These are phyloP conservation scores for Didymella segeticola DNA, from an alignment of 2,329 filamentous ascomycete genomes.

Conservation along the genomic window DNA sequence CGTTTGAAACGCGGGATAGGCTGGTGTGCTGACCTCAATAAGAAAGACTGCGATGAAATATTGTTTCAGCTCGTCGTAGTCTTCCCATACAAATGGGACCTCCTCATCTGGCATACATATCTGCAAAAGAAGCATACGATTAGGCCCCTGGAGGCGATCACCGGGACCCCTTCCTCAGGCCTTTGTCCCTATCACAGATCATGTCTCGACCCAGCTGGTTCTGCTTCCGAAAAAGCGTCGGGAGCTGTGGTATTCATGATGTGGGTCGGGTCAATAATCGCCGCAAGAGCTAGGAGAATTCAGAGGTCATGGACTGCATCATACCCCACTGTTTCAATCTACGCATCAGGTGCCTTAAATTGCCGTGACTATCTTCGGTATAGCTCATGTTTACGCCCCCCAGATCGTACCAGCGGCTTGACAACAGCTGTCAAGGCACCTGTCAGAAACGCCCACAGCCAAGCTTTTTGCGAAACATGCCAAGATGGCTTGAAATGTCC, in stretches of 20 bases:
- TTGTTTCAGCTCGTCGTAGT: background rate
- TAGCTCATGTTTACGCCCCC: background rate
- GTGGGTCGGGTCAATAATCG: slow-evolving; percentile 10
- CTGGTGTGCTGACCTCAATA: background rate
- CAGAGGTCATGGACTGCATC: background rate
- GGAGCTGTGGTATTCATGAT: background rate
- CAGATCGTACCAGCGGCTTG: background rate
- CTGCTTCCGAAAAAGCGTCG: background rate
- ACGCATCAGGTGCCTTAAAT: background rate
- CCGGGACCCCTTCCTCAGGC: background rate
- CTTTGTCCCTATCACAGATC: background rate
- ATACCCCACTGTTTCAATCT: slow-evolving; percentile 11
- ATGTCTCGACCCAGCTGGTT: slow-evolving; percentile 2
- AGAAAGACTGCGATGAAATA: background rate
- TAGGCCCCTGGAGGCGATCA: background rate
- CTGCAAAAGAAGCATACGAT: background rate
- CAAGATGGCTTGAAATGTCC: slow-evolving; percentile 12
- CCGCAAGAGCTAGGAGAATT: slow-evolving; percentile 21
- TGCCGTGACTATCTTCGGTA: background rate
- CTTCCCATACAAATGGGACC: too few relatives aligned
- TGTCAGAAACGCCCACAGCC: background rate
- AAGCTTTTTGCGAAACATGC: slow-evolving; percentile 18
- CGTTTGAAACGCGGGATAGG: background rate
- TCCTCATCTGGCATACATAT: background rate
- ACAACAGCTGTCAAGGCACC: slow-evolving; percentile 7